phyloP scores from a whole-genome alignment of 495 filamentous ascomycete genomes.

The Terfezia boudieri region DNA sequence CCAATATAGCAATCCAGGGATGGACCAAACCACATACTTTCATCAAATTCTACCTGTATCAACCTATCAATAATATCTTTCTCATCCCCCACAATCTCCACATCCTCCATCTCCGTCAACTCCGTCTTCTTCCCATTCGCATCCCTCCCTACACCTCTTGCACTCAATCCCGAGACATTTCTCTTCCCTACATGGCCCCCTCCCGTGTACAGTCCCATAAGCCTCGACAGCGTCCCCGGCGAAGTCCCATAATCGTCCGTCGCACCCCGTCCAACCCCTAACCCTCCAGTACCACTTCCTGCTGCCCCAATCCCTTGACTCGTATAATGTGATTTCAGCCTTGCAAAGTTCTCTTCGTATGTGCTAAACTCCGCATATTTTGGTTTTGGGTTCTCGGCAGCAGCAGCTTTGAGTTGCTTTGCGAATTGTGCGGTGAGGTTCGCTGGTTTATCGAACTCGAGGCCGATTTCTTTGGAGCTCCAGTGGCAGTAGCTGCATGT shows the following conservation, averaged over 20 bases:
- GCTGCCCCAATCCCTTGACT: constrained; percentile 21
- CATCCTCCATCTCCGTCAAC: constrained; percentile 10
- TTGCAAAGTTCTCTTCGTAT: constrained; percentile 18
- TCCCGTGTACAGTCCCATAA: constrained; percentile 62
- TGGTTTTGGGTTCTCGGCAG: constrained; percentile 5
- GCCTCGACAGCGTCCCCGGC: constrained; percentile 55
- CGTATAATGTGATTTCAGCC: constrained; percentile 47
- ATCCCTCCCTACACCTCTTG: not conserved
- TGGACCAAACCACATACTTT: constrained; percentile 2
- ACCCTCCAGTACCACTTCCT: not conserved
- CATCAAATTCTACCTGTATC: constrained; percentile 9
- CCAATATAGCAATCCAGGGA: not conserved
- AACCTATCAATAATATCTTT: constrained; percentile 11
- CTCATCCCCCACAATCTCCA: constrained; percentile 7
- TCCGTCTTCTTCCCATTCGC: constrained; percentile 8
- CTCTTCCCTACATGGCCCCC: constrained; percentile 3
- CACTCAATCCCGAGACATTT: constrained; percentile 1
- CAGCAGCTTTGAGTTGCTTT: constrained; percentile 25
- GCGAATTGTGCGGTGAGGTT: constrained; percentile 63
- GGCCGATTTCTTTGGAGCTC: constrained; percentile 70
- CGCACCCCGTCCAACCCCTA: not conserved
- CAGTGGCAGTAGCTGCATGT: constrained; percentile 77
- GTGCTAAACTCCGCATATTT: constrained; percentile 26
- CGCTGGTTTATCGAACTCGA: constrained; percentile 71
- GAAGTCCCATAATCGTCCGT: constrained; percentile 28